A percentile compares a stretch with the other conserved stretches of the same genome.
phyloP scores from a whole-genome alignment of 345 rosid species.

The Pelargonium nanum region DNA sequence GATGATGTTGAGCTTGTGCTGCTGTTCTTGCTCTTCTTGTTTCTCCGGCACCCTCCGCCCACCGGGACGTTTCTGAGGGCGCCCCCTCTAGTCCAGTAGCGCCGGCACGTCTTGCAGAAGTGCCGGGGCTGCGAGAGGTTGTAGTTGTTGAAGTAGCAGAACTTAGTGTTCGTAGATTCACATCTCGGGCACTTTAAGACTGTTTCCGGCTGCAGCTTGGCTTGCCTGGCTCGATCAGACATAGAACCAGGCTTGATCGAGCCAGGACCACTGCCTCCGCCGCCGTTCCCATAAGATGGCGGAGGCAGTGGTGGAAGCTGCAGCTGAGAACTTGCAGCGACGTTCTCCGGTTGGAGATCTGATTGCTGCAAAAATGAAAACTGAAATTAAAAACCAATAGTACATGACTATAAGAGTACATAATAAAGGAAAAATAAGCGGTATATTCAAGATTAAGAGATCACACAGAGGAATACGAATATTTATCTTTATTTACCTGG shows the following conservation, averaged over 20 bases:
- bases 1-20: conserved; percentile 1
- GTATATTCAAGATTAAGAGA: conserved; percentile 41
- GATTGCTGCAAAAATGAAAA: conserved; percentile 35
- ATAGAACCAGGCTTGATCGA: conserved; percentile 51
- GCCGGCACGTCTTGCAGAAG: conserved; percentile 72
- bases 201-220: conserved; percentile 51
- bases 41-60: conserved; percentile 68
- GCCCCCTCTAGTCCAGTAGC: conserved; percentile 81
- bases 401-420: not conserved
- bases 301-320: conserved; percentile 40
- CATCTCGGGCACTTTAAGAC: conserved; percentile 71
- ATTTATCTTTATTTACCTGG: conserved; percentile 23
- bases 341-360: conserved; percentile 22
- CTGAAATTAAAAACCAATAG: too few relatives aligned
- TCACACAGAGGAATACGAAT: conserved; percentile 38
- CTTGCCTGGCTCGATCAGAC: conserved; percentile 62
- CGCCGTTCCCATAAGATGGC: conserved; percentile 22
- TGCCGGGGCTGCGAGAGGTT: conserved; percentile 73
- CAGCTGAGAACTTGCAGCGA: conserved; percentile 18
- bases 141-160: conserved; percentile 80
- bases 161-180: conserved; percentile 66
- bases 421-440: not conserved
- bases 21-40: conserved; percentile 47
- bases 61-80: conserved; percentile 66
- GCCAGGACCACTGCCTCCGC: conserved; percentile 24